phyloP scores from a whole-genome alignment of 2,329 filamentous ascomycete genomes.

The Calonectria hongkongensis region DNA sequence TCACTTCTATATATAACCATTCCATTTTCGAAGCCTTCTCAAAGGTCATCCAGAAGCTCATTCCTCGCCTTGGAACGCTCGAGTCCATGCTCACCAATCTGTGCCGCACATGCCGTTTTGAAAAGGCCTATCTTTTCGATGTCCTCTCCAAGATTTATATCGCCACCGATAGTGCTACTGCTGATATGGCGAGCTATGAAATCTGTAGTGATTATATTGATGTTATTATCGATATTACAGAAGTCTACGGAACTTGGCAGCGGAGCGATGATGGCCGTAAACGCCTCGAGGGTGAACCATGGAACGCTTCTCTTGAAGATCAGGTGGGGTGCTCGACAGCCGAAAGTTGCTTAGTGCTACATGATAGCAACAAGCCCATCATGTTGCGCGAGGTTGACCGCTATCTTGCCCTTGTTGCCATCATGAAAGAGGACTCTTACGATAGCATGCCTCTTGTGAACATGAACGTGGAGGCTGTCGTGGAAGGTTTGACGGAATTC shows the following conservation, averaged over 20 bases:
- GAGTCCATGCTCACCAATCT: constrained; percentile 96
- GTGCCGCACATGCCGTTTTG: constrained; percentile 94
- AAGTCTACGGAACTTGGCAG: constrained; percentile 90
- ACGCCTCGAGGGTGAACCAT: constrained; percentile 75
- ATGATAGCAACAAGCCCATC: constrained; percentile 78
- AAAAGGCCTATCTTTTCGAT: constrained; percentile 98
- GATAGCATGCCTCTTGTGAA: constrained; percentile 90
- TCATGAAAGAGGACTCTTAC: constrained; percentile 90
- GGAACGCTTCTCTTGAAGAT: constrained; percentile 77
- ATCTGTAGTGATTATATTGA: constrained; percentile 99
- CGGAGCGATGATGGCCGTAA: constrained; percentile 73
- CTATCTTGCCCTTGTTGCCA: constrained; percentile 87
- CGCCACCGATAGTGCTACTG: constrained; percentile 93
- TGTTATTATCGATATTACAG: constrained; percentile 96
- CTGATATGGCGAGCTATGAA: constrained; percentile 97
- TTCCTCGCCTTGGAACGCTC: constrained; percentile 92
- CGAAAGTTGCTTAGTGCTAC: constrained; percentile 81
- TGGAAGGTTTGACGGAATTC: constrained; percentile 85
- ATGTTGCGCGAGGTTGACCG: constrained; percentile 82
- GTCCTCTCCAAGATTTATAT: constrained; percentile 99
- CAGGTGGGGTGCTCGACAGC: constrained; percentile 80
- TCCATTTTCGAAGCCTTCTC: constrained; percentile 98
- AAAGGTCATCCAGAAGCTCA: constrained; percentile 98
- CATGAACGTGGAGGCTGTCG: constrained; percentile 90
- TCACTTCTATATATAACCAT: constrained; percentile 98